phyloP scores from a whole-genome alignment of 208 protist genomes.

The Leishmania tropica region DNA sequence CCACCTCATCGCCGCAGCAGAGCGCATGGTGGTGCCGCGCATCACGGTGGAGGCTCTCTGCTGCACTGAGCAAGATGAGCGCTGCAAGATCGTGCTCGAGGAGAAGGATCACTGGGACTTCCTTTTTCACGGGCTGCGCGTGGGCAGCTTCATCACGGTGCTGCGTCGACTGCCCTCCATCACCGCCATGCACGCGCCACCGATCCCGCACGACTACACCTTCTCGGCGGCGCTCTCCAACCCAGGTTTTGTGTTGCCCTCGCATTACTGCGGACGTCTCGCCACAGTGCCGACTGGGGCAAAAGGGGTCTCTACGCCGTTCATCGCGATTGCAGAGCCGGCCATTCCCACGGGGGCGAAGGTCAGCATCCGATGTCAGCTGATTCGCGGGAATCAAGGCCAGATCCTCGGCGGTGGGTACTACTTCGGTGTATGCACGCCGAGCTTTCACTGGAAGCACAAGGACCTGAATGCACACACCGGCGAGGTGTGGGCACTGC shows the following conservation, averaged over 20 bases:
- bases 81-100: conserved; percentile 61
- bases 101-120: conserved; percentile 86
- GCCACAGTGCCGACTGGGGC: conserved; percentile 75
- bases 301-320: conserved; percentile 66
- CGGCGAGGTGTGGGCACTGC: conserved; percentile 87
- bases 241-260: conserved; percentile 67
- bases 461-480: conserved; percentile 67
- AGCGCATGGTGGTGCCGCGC: conserved; percentile 63
- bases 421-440: conserved; percentile 86
- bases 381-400: conserved; percentile 80
- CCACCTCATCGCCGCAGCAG: conserved; percentile 61
- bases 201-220: conserved; percentile 60
- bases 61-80: conserved; percentile 61
- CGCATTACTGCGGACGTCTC: conserved; percentile 75
- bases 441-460: conserved; percentile 68
- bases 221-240: conserved; percentile 81
- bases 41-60: conserved; percentile 76
- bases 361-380: conserved; percentile 81
- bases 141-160: conserved; percentile 63
- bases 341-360: conserved; percentile 49
- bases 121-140: conserved; percentile 74
- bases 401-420: conserved; percentile 92
- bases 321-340: conserved; percentile 90
- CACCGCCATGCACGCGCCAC: conserved; percentile 27
- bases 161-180: conserved; percentile 41